These are phyloP conservation scores for Suillus bovinus DNA, from an alignment of 768 basidiomycete genomes.

Conservation along the genomic window DNA sequence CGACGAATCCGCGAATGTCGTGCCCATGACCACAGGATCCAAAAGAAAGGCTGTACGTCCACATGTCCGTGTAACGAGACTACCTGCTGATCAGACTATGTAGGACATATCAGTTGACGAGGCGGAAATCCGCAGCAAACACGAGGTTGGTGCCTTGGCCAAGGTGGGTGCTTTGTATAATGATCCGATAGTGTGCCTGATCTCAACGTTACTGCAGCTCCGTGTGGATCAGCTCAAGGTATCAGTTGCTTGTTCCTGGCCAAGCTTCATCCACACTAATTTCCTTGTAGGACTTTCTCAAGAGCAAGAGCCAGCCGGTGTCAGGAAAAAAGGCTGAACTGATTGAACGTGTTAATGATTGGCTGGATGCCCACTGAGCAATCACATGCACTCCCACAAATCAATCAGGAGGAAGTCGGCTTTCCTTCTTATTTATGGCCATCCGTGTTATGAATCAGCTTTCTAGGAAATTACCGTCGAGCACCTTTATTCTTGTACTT, in stretches of 20 bases:
- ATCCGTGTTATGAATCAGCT: conserved; percentile 1
- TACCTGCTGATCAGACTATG: conserved; percentile 7
- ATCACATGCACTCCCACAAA: background rate
- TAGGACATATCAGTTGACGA: conserved; percentile 70
- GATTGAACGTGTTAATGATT: conserved; percentile 62
- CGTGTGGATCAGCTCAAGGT: conserved; percentile 82
- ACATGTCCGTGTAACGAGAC: conserved; percentile 8
- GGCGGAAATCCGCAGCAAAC: conserved; percentile 69
- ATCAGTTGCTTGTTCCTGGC: conserved; percentile 17
- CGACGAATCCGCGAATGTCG: conserved; percentile 63
- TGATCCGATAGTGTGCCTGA: background rate
- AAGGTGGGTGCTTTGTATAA: conserved; percentile 53
- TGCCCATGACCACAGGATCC: conserved; percentile 47
- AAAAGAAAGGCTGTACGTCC: conserved; percentile 74
- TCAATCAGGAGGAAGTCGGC: background rate
- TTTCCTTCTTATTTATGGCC: background rate
- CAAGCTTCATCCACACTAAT: conserved; percentile 13
- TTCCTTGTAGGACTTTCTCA: conserved; percentile 64
- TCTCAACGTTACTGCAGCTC: conserved; percentile 45
- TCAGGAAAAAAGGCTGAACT: conserved; percentile 77
- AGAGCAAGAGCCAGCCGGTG: conserved; percentile 56
- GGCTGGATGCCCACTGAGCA: conserved; percentile 45
- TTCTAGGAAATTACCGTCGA: background rate
- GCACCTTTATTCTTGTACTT: background rate
- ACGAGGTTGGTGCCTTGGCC: conserved; percentile 54